Percentiles rank a stretch among this genome's conserved stretches.
Evolutionary conservation across 345 rosid genomes (phyloP).

Genomic region (Viola odorata): DNA sequence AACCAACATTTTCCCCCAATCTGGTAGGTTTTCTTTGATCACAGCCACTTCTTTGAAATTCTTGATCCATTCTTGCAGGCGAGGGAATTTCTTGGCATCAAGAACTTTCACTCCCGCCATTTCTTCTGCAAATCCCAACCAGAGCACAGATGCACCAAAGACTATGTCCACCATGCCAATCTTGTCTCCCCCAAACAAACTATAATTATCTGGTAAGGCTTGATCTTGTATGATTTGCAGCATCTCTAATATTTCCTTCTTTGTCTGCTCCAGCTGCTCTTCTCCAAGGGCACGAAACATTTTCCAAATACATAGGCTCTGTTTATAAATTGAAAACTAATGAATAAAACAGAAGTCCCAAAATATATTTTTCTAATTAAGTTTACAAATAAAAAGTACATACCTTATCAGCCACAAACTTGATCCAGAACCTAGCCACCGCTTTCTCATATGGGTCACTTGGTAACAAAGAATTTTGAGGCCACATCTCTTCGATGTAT

Average conservation of each 20-base stretch:
- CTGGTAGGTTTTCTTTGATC: neutral
- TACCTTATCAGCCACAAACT: constrained; percentile 7
- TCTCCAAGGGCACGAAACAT: neutral
- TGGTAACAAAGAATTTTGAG: neutral
- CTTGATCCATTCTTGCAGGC: neutral
- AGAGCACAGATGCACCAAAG: neutral
- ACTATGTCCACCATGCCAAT: constrained; percentile 3
- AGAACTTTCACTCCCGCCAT: neutral
- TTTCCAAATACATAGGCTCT: neutral
- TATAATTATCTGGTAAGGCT: neutral
- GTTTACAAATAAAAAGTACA: neutral
- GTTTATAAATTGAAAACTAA: neutral
- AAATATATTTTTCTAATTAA: neutral
- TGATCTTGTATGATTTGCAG: neutral
- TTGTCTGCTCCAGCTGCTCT: neutral
- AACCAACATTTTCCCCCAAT: neutral
- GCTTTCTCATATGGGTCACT: constrained; percentile 4
- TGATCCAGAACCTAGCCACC: constrained; percentile 6
- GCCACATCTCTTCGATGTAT: too few relatives aligned
- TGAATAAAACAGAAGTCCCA: neutral
- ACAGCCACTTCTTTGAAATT: neutral
- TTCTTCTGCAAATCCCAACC: neutral
- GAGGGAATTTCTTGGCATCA: constrained; percentile 2
- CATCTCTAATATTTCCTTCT: neutral
- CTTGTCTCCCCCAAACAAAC: neutral